A percentile compares a stretch with the other conserved stretches of the same genome.
phyloP scores from a whole-genome alignment of 306 rosid genomes.

The Canavalia ensiformis region DNA sequence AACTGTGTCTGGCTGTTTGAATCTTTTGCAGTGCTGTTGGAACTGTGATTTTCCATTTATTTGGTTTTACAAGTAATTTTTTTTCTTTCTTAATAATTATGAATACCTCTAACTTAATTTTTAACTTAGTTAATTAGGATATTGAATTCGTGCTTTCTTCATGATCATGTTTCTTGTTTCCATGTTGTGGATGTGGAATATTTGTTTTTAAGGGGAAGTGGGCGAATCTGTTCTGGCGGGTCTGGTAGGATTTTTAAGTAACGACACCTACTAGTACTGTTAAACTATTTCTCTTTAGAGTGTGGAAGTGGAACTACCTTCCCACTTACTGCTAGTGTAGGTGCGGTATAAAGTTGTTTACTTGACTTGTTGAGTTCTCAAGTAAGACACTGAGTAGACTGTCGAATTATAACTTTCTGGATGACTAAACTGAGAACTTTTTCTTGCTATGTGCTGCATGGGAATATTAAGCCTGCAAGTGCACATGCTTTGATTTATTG shows the following conservation, averaged over 20 bases:
- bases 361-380: background rate
- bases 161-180: background rate
- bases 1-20: background rate
- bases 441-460: background rate
- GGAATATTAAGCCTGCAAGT: background rate
- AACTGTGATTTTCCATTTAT: conserved; percentile 29
- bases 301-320: background rate
- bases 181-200: conserved; percentile 1
- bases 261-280: background rate
- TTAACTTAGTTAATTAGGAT: background rate
- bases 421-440: background rate
- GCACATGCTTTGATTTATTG: background rate
- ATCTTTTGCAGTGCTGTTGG: conserved; percentile 6
- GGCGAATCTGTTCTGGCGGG: background rate
- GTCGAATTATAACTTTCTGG: background rate
- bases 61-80: background rate
- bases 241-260: background rate
- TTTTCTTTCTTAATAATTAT: background rate
- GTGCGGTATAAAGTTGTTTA: background rate
- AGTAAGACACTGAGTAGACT: conserved; percentile 2
- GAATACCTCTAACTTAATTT: background rate
- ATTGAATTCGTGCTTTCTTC: background rate
- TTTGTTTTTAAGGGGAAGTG: background rate
- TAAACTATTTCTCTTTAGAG: background rate
- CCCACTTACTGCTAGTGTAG: background rate